Percentiles rank a stretch among this genome's conserved stretches.
Conservation (phyloP, 2,329 filamentous ascomycete species). For the Colletotrichum costaricense region DNA sequence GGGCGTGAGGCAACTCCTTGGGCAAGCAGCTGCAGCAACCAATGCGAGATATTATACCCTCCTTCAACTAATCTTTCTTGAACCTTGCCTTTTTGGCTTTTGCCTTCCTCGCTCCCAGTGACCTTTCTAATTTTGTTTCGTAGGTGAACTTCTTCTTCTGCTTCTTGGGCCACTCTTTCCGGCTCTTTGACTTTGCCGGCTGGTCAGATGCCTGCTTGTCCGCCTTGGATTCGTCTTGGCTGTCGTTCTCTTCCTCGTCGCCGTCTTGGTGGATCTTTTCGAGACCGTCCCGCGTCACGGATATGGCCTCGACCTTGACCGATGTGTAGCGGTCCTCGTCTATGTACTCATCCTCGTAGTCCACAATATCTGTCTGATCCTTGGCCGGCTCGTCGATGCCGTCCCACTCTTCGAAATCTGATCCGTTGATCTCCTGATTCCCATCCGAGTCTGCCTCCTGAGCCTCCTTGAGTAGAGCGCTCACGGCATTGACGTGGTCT, state of each 20-base stretch:
- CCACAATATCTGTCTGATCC: conserved; percentile 62
- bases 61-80: conserved; percentile 26
- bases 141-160: conserved; percentile 93
- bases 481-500: conserved; percentile 82
- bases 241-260: conserved; percentile 46
- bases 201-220: conserved; percentile 44
- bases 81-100: conserved; percentile 68
- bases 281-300: conserved; percentile 79
- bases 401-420: conserved; percentile 69
- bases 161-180: conserved; percentile 78
- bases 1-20: conserved; percentile 22
- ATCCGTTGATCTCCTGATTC: conserved; percentile 48
- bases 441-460: conserved; percentile 57
- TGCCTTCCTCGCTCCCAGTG: conserved; percentile 76
- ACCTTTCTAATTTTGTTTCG: conserved; percentile 87
- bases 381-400: conserved; percentile 69
- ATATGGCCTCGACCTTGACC: conserved; percentile 91
- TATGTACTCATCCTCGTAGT: conserved; percentile 92
- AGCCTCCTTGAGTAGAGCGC: conserved; percentile 74
- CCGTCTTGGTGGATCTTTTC: conserved; percentile 55
- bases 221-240: conserved; percentile 17
- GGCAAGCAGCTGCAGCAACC: conserved; percentile 13
- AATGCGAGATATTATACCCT: conserved; percentile 35
- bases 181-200: conserved; percentile 60
- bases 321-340: conserved; percentile 97